Evolutionary conservation across 805 yeast species (phyloP), one percentile per base, ranked within the genome.

Genomic region (Cyberlindnera saturnus): DNA sequence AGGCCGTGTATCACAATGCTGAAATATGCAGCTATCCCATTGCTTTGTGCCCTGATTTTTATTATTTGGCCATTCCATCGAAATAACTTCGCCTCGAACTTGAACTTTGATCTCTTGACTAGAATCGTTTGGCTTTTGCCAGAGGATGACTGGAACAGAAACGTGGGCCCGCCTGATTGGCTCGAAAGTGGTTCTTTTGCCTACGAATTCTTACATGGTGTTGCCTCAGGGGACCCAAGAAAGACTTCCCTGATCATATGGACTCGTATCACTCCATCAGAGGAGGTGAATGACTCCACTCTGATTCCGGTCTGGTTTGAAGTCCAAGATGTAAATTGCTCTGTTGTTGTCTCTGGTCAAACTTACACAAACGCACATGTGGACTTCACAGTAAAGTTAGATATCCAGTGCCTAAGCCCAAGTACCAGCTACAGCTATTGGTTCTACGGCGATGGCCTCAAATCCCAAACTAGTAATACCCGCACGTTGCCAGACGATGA

Each of bases 301-400:
- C 28, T 23, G 28, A 9, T 23, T 23, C 10, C 10, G 10, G 28
- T 8, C 28, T 8, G 10, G 10, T 23, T 23, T 8, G 28, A 23
- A 23, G 28, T 8, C 7, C 10, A 8, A 8, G 28, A 23, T 23
- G 10, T 23, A 8, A 16, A 23, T 17, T 4, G 15, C 8, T 4
- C 8, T 7, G 18, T 17, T 6, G 33, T 34, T 6, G 17, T 7
- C 6, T 14, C 23, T 6, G 44, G 33, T 11, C 17, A 4, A 31
- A 38, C 45, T 3, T 11, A 10, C 5, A 54, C 57, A 6, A 36
- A 39, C 40, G 30, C 28, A 3, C 40, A 42, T 2, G 37, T 52
- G 18, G 60, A 56, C 41, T 54, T 37, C 46, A 56, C 59, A 1
- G 43, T 54, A 6, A 56, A 56, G 37, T 49, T 56, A 3, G 58